Conservation (phyloP, 2,329 filamentous ascomycete genomes). For the Stemphylium lycopersici region DNA sequence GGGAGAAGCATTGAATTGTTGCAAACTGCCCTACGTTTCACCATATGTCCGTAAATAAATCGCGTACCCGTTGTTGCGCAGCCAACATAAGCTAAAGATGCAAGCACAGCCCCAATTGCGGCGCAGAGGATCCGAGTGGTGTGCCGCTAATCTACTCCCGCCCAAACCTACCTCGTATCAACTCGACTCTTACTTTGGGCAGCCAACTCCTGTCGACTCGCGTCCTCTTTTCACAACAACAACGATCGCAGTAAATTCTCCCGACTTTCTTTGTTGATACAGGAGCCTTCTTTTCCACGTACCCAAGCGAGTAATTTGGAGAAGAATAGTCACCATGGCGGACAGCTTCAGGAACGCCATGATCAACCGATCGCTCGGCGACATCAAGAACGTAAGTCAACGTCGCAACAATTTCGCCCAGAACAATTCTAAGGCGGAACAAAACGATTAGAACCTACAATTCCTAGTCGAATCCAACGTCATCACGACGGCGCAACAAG, state of each 20-base stretch:
- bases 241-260: not conserved
- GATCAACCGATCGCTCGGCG: conserved; percentile 84
- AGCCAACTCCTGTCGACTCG: conserved; percentile 3
- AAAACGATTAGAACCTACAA: conserved; percentile 79
- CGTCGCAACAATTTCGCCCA: not conserved
- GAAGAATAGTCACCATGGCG: conserved; percentile 32
- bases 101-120: conserved; percentile 29
- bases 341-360: conserved; percentile 61
- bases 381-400: conserved; percentile 77
- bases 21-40: not conserved
- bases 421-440: not conserved
- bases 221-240: not conserved
- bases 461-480: conserved; percentile 82
- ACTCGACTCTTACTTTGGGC: conserved; percentile 8
- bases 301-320: not conserved
- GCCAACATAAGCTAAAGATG: not conserved
- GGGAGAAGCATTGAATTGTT: too few species aligned
- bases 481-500: conserved; percentile 76
- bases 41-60: not conserved
- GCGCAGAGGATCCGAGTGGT: conserved; percentile 20
- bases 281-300: not conserved
- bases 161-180: conserved; percentile 12
- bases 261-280: not conserved
- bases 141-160: conserved; percentile 14
- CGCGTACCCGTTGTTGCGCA: conserved; percentile 2